Conservation (phyloP, 176 grass and related monocot genomes). For the Zizania latifolia region DNA sequence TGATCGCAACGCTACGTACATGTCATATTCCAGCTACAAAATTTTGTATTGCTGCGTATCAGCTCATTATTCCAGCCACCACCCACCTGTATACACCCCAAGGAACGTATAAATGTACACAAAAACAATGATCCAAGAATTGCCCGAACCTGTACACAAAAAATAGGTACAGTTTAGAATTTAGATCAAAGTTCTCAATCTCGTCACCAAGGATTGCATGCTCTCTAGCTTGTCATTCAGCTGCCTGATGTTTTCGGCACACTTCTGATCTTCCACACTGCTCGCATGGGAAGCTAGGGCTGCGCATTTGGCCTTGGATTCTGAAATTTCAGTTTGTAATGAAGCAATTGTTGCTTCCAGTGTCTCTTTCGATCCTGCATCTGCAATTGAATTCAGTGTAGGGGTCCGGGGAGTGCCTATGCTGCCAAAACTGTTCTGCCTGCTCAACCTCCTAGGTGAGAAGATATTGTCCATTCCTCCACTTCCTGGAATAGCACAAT, state of each 20-base stretch:
- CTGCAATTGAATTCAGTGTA: constrained; percentile 28
- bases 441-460: constrained; percentile 60
- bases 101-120: constrained; percentile 43
- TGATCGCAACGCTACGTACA: constrained; percentile 22
- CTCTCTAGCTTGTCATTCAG: constrained; percentile 70
- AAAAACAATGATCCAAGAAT: constrained; percentile 41
- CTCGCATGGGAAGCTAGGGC: constrained; percentile 43
- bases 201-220: constrained; percentile 74
- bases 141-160: constrained; percentile 30
- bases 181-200: constrained; percentile 59
- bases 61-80: constrained; percentile 25
- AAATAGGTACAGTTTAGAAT: constrained; percentile 33
- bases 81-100: constrained; percentile 30
- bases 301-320: constrained; percentile 66
- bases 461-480: constrained; percentile 69
- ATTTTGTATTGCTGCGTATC: constrained; percentile 8
- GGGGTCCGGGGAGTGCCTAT: constrained; percentile 60
- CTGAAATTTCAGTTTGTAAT: constrained; percentile 61
- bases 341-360: constrained; percentile 64
- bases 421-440: constrained; percentile 83
- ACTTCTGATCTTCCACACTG: constrained; percentile 28
- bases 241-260: constrained; percentile 39
- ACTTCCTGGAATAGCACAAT: constrained; percentile 57
- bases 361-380: constrained; percentile 30
- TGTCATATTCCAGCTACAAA: constrained; percentile 36